phyloP scores from a whole-genome alignment of 306 rosid genomes.

The Styphnolobium japonicum region DNA sequence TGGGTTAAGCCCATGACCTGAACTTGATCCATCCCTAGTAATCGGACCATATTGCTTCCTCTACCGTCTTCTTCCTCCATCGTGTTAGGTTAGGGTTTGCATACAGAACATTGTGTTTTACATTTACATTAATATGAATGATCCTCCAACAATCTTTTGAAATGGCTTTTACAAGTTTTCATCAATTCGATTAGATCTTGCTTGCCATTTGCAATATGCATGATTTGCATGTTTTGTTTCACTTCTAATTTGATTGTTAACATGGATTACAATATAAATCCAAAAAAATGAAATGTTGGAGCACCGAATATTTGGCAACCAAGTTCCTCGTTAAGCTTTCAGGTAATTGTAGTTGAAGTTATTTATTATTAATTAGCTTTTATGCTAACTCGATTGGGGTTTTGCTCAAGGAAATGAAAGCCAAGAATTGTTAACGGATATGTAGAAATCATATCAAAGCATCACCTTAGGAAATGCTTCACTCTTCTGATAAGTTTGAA shows the following conservation, averaged over 20 bases:
- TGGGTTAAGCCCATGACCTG: neutral
- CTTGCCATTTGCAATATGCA: neutral
- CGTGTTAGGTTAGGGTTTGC: neutral
- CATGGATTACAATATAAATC: neutral
- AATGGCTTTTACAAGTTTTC: no score
- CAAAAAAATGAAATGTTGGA: conserved; percentile 47
- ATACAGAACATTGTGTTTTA: no score
- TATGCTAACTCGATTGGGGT: no score
- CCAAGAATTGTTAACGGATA: no score
- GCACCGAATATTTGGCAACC: conserved; percentile 15
- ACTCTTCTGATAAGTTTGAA: neutral
- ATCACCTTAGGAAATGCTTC: neutral
- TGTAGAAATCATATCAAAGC: no score
- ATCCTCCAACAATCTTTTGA: no score
- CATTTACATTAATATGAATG: no score
- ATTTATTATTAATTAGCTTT: no score
- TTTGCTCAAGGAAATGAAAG: no score
- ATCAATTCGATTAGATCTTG: no score
- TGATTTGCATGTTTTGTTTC: neutral
- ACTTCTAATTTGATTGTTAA: neutral
- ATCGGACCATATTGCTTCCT: neutral
- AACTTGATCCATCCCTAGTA: neutral
- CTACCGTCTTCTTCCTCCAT: neutral
- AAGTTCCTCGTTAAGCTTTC: neutral
- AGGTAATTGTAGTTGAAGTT: neutral